Percentiles rank a stretch among this genome's conserved stretches.
Evolutionary conservation across 176 grass and related monocot species (phyloP).

Genomic region (Eragrostis curvula): DNA sequence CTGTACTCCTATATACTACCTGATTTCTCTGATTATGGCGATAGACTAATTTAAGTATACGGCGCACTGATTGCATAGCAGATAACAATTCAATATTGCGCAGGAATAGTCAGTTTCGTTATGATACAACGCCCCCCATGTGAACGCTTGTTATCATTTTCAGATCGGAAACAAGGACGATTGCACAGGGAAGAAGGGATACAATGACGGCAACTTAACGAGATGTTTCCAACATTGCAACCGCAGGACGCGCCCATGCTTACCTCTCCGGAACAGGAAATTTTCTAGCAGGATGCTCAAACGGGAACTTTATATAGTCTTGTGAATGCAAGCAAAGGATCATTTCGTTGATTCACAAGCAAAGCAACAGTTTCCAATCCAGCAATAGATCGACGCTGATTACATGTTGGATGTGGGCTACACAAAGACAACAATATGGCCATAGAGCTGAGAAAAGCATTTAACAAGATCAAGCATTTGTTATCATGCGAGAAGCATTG

Average conservation of each 20-base stretch:
- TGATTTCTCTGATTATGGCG: neutral
- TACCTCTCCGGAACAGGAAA: neutral
- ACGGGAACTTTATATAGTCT: neutral
- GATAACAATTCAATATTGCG: conserved; percentile 13
- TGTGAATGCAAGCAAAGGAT: neutral
- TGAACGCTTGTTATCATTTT: conserved; percentile 17
- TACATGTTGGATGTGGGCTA: neutral
- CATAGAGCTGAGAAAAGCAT: too few species aligned
- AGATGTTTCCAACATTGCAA: conserved; percentile 36
- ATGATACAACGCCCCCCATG: conserved; percentile 7
- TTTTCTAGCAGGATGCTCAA: neutral
- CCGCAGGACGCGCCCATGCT: neutral
- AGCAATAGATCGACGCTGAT: neutral
- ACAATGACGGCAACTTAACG: conserved; percentile 23
- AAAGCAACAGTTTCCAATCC: neutral
- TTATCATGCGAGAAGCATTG: neutral
- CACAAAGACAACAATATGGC: too few species aligned
- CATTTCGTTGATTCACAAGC: neutral
- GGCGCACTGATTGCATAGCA: conserved; percentile 32
- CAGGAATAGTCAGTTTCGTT: conserved; percentile 18
- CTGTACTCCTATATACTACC: neutral
- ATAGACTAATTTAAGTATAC: neutral
- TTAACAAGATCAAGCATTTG: neutral
- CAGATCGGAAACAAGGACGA: conserved; percentile 30
- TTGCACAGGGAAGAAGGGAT: neutral